Base-by-base conservation (phyloP, 2,329 filamentous ascomycete genomes). In the Talaromyces sp. region DNA sequence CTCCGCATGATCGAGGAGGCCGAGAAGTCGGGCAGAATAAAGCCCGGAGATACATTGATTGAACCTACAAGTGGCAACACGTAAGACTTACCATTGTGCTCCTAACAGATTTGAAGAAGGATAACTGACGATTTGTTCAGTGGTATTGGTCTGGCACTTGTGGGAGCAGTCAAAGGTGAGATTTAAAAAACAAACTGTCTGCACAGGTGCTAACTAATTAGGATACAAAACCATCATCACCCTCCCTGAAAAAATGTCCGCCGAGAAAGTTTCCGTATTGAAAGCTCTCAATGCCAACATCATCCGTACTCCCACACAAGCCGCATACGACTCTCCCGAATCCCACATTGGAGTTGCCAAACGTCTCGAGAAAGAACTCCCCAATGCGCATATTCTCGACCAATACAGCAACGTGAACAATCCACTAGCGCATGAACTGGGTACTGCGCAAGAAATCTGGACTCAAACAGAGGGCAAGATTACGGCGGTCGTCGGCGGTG, bases 41-140 rank as follows among this genome's bases (percentile, higher is more conserved):
- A 95, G 85, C 95, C 95, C 33, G 95, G 94, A 64, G 93, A 98
- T 80, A 98, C 93, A 61, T 82, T 99, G 73, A 99, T 99, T 75
- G 95, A 99, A 85, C 95, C 95, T 10, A 99, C 95, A 57, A 97
- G 92, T 74, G 95, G 95, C 63, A 99, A 99, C 79, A 99, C 95
- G 83, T 82, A 74, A 58, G 79, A 76, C 49, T 45, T 9, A n/a
- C 19, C 35, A 16, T 6, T 58, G 11, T 58, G 27, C 27, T 24
- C 22, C 1, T 45, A 31, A 6, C 33, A 16, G 31, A 35, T 22
- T 3, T 7, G 10, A 24, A 37, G n/a, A 22, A 19, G n/a, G 33
- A 13, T 22, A 8, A 54, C 52, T 59, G 37, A 59, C 54, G 13
- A 45, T 54, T 9, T 39, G 2, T 31, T 50, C 62, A 86, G 81